Base-by-base conservation (phyloP, 768 basidiomycete genomes). In the Termitomyces bulborhizus region DNA sequence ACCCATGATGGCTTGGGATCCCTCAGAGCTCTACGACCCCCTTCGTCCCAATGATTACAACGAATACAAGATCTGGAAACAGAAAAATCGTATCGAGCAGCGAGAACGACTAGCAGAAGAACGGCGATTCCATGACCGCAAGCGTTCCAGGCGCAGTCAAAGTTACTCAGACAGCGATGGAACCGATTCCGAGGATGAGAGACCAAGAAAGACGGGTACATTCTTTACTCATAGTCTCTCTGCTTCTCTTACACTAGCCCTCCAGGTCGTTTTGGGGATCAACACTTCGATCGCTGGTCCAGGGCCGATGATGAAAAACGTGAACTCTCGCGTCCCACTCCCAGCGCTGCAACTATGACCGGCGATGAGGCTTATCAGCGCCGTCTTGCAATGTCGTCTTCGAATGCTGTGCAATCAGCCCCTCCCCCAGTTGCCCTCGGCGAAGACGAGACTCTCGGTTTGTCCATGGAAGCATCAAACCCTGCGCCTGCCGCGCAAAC, bases 1-100 rank as follows among this genome's bases (percentile, higher is more conserved):
- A 43, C 68, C 76, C 11, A 60, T 81, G 6, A 68, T 70, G 1
- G 68, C 81, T 2, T 92, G 91, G 91, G 90, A 93, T 68, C 91
- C 91, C 4, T 65, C 70, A 54, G 91, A 93, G 62, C 76, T 71
- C 29, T 94, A 94, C 65, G 92, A 94, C 59, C 88, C 90, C 1
- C 69, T 84, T 21, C 82, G 88, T 26, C 92, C 92, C 2, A 93
- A 93, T 57, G 92, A 94, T 61, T 93, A 93, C 70, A 85, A 86
- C 61, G 92, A 93, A 62, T 93, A 85, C 76, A 93, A 92, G 63
- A 62, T 82, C 11, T 93, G 85, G 84, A 86, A 86, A 60, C 81
- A 83, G 58, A 83, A 83, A 54, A 87, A 90, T 26, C 81, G 81
- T 41, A 88, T 88, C 46, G 87, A 92, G 60, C 73, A 82, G 42